Conservation (phyloP, 2,329 filamentous ascomycete species). For the Trichophyton simii region DNA sequence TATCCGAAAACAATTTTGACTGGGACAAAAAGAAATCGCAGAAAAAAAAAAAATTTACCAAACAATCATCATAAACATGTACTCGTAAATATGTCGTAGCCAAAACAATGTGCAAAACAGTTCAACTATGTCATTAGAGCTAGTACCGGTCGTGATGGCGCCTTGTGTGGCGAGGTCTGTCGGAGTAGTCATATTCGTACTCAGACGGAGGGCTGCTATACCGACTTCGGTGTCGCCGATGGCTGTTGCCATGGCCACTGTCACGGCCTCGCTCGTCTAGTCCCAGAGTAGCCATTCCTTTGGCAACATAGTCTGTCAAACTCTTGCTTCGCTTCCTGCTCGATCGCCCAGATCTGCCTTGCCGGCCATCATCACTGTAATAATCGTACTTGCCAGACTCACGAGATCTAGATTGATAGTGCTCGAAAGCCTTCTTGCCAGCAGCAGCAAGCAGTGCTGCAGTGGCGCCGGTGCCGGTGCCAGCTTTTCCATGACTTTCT, state of each 20-base stretch:
- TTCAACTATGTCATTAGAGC: neutral
- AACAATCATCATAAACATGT: neutral
- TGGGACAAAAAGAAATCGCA: neutral
- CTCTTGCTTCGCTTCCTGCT: slow-evolving; percentile 34
- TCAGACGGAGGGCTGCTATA: slow-evolving; percentile 20
- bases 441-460: slow-evolving; percentile 34
- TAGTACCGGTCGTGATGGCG: neutral
- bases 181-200: slow-evolving; percentile 29
- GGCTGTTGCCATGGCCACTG: slow-evolving; percentile 18
- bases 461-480: slow-evolving; percentile 32
- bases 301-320: slow-evolving; percentile 33
- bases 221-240: slow-evolving; percentile 19
- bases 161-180: slow-evolving; percentile 18
- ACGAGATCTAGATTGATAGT: slow-evolving; percentile 32
- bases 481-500: slow-evolving; percentile 28
- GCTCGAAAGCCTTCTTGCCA: slow-evolving; percentile 36
- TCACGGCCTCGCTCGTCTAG: slow-evolving; percentile 21
- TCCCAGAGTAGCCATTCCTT: slow-evolving; percentile 35
- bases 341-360: slow-evolving; percentile 41
- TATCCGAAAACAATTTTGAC: neutral
- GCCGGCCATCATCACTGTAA: slow-evolving; percentile 40
- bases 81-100: neutral
- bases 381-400: slow-evolving; percentile 14
- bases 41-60: neutral
- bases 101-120: neutral